Evolutionary conservation across 2,329 filamentous ascomycete genomes (phyloP), one percentile per base, ranked within the genome.

Genomic region (Botrytis galanthina): DNA sequence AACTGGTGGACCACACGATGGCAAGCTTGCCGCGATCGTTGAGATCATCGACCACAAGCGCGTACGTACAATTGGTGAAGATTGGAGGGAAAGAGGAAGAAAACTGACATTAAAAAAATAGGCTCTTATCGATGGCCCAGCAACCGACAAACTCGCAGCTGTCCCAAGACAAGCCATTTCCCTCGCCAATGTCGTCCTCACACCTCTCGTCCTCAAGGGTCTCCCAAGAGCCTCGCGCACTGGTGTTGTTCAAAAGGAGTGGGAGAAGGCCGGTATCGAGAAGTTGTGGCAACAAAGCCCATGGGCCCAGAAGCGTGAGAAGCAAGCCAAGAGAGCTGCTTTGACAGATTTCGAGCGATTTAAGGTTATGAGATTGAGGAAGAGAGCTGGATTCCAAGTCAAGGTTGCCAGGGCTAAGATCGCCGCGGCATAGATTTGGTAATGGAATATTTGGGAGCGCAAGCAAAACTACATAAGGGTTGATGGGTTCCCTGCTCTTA

Each of bases 11-110:
- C 92, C 94, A 83, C 91, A 91, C 81, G 93, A 88, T 81, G 95
- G 95, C 87, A 93, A 93, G 85, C 90, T 98, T 82, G 97, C 95
- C 82, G 88, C 91, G 82, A 95, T 99, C 83, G 94, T 97, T 86
- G 95, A 99, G 91, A 98, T 99, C 86, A 96, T 99, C 88, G 96
- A 99, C 88, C 95, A 99, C 92, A 98, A 97, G 91, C 94, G 96
- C 87, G 96, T 99, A 97, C 84, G 96, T 94, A 83, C 32, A 61
- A 71, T 70, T 75, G 51, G 46, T 44, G 57, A 64, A 60, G 20
- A 70, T n/a, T 73, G 51, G 32, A 29, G 48, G 59, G 42, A 74
- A 71, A 61, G 32, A 68, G 73, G 57, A 16, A 74, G 77, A 74
- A 77, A 77, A 76, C 78, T 75, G 79, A 75, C 81, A 75, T 75